phyloP scores from a whole-genome alignment of 305 asterid species.

The Rubia peregrina region DNA sequence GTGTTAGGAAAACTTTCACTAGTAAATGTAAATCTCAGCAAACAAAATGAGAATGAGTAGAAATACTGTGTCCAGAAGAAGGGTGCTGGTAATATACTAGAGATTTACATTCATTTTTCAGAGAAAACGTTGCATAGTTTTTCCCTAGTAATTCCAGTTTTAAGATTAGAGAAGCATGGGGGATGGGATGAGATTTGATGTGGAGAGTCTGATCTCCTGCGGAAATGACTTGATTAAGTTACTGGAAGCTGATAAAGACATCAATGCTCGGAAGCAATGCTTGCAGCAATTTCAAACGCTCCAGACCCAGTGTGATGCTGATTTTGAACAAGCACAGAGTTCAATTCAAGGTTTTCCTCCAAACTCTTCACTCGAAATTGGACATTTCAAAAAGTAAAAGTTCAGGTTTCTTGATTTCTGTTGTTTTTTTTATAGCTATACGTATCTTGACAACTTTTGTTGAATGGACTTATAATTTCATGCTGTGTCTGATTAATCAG shows the following conservation, averaged over 20 bases:
- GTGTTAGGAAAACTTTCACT: background rate
- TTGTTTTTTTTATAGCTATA: background rate
- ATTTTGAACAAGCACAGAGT: constrained; percentile 23
- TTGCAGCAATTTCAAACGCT: constrained; percentile 35
- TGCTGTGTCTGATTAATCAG: background rate
- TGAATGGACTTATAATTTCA: background rate
- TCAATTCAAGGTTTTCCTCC: constrained; percentile 38
- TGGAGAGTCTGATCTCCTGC: constrained; percentile 31
- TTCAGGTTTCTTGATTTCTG: background rate
- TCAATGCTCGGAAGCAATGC: constrained; percentile 30
- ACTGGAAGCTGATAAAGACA: constrained; percentile 36
- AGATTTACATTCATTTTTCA: background rate
- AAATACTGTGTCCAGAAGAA: background rate
- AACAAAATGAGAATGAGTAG: background rate
- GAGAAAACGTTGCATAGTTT: background rate
- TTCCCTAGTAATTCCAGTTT: background rate
- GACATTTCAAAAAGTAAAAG: background rate
- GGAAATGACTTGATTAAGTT: constrained; percentile 37
- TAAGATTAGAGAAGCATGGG: constrained; percentile 6
- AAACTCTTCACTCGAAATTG: background rate
- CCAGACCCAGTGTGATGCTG: constrained; percentile 36
- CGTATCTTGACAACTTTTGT: background rate
- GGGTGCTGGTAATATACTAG: background rate
- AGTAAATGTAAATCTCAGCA: background rate
- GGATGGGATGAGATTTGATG: constrained; percentile 16